phyloP scores from a whole-genome alignment of 1,284 basidiomycete genomes.

The Marasmius tenuissimus region DNA sequence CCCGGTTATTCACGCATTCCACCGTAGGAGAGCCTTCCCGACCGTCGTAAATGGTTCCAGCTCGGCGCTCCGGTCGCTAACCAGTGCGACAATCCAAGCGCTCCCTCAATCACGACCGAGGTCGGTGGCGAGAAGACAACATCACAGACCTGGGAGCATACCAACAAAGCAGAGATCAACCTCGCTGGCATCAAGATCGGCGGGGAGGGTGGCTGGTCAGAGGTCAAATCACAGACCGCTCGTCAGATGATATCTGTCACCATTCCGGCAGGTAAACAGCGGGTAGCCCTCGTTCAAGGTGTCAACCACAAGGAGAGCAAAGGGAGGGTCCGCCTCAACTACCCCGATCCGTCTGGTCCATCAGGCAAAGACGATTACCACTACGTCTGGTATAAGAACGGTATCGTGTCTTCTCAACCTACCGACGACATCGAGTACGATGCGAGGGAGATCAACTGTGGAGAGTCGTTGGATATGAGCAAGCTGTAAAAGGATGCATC shows the following conservation, averaged over 20 bases:
- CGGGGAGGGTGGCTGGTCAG: background rate
- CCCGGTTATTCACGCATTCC: background rate
- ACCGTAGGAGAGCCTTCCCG: background rate
- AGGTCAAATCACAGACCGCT: background rate
- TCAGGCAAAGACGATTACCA: conserved; percentile 2
- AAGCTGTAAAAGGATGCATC: background rate
- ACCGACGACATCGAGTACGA: background rate
- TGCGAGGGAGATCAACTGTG: background rate
- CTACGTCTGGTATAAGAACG: conserved; percentile 1
- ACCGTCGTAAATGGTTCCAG: background rate
- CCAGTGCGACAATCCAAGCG: background rate
- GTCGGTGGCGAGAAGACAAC: conserved; percentile 2
- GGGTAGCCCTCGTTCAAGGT: background rate
- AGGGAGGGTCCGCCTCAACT: background rate
- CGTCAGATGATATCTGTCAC: conserved; percentile 1
- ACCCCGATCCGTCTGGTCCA: background rate
- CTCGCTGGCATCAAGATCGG: conserved; percentile 2
- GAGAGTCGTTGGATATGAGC: background rate
- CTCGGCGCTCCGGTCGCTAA: background rate
- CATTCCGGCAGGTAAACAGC: background rate
- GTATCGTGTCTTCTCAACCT: conserved; percentile 1
- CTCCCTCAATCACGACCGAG: background rate
- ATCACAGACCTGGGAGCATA: background rate
- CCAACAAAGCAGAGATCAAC: background rate
- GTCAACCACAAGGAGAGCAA: background rate